Conservation (phyloP, 1,139 yeast genomes). For the Groenewaldozyma sp. region DNA sequence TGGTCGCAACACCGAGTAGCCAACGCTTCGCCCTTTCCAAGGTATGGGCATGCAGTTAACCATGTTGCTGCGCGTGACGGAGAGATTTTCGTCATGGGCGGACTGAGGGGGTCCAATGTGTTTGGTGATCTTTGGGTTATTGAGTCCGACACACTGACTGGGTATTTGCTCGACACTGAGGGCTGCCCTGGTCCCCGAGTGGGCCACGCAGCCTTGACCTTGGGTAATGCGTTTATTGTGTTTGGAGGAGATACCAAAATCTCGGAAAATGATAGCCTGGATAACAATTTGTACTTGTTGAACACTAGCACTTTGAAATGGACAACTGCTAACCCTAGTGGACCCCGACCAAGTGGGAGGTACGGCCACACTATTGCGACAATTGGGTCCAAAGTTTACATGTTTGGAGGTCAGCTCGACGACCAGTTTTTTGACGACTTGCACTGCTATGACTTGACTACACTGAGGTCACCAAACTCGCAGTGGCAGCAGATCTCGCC, state of each 20-base stretch:
- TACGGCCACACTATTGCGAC: conserved; percentile 82
- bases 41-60: conserved; percentile 86
- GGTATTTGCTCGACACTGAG: conserved; percentile 59
- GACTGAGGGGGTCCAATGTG: conserved; percentile 83
- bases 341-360: conserved; percentile 81
- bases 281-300: conserved; percentile 83
- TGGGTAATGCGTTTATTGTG: conserved; percentile 91
- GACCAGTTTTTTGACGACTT: conserved; percentile 79
- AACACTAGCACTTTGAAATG: conserved; percentile 85
- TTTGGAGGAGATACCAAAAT: conserved; percentile 97
- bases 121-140: conserved; percentile 88
- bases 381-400: conserved; percentile 62
- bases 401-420: conserved; percentile 95
- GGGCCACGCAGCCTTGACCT: conserved; percentile 86
- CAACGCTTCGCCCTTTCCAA: conserved; percentile 77
- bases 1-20: conserved; percentile 68
- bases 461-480: conserved; percentile 77
- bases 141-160: conserved; percentile 37
- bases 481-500: conserved; percentile 62
- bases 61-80: conserved; percentile 64
- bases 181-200: conserved; percentile 91
- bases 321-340: conserved; percentile 79
- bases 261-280: conserved; percentile 61
- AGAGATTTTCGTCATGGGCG: conserved; percentile 88
- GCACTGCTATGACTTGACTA: conserved; percentile 76